Evolutionary conservation across 495 filamentous ascomycete species (phyloP), one percentile per base, ranked within the genome.

Genomic region (Neurospora tetraspora): DNA sequence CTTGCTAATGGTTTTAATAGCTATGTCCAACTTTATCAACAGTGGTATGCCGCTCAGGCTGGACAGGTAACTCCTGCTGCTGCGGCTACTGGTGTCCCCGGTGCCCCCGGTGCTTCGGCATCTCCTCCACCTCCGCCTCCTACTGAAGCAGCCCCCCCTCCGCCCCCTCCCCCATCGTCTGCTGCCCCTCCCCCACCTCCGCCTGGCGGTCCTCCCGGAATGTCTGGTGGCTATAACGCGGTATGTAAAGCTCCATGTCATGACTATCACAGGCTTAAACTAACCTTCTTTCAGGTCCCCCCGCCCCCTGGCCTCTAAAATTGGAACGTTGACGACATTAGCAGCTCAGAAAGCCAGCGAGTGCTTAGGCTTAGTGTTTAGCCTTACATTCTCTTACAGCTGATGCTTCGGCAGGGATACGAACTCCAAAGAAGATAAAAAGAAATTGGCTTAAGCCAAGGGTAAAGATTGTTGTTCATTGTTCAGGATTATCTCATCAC

Each of bases 11-110:
- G 38, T 20, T 31, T 53, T 18, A 70, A 31, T 74, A 89, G 88
- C 47, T 94, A 97, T 72, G 84, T 92, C 69, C 88, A 91, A 71
- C 80, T 84, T 77, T 93, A 94, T 78, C 91, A 93, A 71, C 88
- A 91, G 73, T 88, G 86, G 73, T 85, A 85, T 68, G 84, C 83
- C 61, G 80, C 86, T 76, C 80, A 89, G 76, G 86, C 84, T 47
- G 85, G 85, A 45, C 87, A 89, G 71, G 86, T 81, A 74, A 80
- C 76, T 37, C 75, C 77, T 9, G 76, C 79, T 23, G 78, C 78
- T 31, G 76, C 81, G 59, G 77, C 80, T 39, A 65, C 53, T 65
- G 53, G 53, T 65, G 27, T 65, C 14, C 53, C 53, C 27, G 53
- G 53, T 34, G 74, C 85, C 72, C 78, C 85, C 69, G 82, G 83